A percentile compares a stretch with the other conserved stretches of the same genome.
phyloP scores from a whole-genome alignment of 805 yeast genomes.

The Candida pseudoglaebosa region DNA sequence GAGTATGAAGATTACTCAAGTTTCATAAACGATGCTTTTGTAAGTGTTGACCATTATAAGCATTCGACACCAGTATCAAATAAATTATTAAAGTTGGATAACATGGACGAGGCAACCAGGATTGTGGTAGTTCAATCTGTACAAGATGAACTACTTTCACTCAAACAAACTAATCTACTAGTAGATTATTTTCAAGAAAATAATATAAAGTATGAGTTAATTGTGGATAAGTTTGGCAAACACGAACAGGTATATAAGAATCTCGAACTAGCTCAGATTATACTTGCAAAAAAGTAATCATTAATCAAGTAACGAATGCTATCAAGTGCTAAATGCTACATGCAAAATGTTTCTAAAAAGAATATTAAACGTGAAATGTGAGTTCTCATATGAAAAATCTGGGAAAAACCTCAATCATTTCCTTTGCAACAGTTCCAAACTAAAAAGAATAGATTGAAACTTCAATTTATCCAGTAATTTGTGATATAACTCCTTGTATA shows the following conservation, averaged over 20 bases:
- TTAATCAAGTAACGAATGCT: too few relatives aligned
- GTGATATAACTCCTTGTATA: not conserved
- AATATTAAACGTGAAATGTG: too few relatives aligned
- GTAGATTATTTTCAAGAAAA: slow-evolving; percentile 24
- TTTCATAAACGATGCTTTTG: slow-evolving; percentile 61
- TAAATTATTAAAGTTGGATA: slow-evolving; percentile 1
- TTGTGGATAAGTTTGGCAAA: slow-evolving; percentile 43
- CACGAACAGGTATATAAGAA: slow-evolving; percentile 64
- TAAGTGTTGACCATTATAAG: slow-evolving; percentile 12
- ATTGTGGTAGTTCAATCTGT: slow-evolving; percentile 54
- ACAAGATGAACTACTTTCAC: slow-evolving; percentile 61
- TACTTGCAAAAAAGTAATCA: not conserved
- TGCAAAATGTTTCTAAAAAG: too few relatives aligned
- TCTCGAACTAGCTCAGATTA: slow-evolving; percentile 29
- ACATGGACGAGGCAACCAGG: not conserved
- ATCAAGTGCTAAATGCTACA: too few relatives aligned
- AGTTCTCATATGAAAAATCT: too few relatives aligned
- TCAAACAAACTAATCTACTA: slow-evolving; percentile 46
- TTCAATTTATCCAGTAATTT: not conserved
- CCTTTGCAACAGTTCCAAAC: too few relatives aligned
- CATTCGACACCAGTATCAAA: slow-evolving; percentile 25
- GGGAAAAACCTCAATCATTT: not conserved
- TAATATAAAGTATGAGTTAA: slow-evolving; percentile 9
- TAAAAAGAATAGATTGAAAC: too few relatives aligned
- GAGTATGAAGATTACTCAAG: slow-evolving; percentile 59